Conservation (phyloP, 345 rosid genomes). For the Citrus trifoliata region DNA sequence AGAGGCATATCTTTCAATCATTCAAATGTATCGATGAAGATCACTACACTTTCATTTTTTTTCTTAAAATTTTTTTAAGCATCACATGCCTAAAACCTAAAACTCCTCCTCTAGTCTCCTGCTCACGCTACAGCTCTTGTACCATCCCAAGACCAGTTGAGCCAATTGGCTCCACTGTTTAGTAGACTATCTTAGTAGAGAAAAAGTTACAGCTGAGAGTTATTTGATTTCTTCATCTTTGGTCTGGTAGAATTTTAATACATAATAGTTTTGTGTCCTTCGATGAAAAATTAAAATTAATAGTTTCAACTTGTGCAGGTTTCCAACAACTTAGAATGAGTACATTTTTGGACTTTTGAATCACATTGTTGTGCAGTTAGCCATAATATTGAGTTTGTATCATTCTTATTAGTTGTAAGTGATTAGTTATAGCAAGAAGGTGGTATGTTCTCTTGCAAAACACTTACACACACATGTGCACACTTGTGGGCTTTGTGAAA, state of each 20-base stretch:
- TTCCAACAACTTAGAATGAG: background rate
- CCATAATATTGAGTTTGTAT: background rate
- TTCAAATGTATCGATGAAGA: background rate
- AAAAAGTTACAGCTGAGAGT: background rate
- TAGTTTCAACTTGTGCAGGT: background rate
- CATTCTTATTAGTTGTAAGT: background rate
- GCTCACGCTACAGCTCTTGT: too few species aligned
- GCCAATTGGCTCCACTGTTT: too few species aligned
- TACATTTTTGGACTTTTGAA: background rate
- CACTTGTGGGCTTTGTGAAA: background rate
- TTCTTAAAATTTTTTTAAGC: too few species aligned
- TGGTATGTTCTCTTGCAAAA: background rate
- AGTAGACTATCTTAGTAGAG: background rate
- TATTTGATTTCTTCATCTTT: background rate
- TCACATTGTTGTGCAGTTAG: background rate
- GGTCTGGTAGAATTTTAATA: background rate
- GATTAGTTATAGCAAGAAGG: background rate
- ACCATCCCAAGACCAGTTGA: too few species aligned
- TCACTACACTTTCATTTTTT: background rate
- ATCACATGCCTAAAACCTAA: too few species aligned
- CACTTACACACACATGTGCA: background rate
- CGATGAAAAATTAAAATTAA: background rate
- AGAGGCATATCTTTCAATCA: background rate
- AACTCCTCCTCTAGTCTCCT: too few species aligned
- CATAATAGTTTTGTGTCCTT: background rate